Conservation (phyloP, 139 green algal genomes). For the Chlamydomonas applanata region DNA sequence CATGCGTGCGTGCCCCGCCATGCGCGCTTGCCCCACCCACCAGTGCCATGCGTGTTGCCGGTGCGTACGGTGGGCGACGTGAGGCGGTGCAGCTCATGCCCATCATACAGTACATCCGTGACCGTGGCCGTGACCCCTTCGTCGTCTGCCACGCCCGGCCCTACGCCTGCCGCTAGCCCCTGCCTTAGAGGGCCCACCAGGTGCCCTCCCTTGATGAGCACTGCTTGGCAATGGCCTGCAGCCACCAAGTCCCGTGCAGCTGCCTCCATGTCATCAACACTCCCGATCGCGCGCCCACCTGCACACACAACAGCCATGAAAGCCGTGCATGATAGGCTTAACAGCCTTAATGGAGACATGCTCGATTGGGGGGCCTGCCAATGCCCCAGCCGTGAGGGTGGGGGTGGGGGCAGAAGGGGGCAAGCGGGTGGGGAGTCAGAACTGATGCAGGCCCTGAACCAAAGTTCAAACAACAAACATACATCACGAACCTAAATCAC, state of each 20-base stretch:
- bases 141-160: not conserved
- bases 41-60: constrained; percentile 88
- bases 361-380: no score
- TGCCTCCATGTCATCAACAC: constrained; percentile 57
- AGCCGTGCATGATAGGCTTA: no score
- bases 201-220: constrained; percentile 94
- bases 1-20: no score
- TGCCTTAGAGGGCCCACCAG: constrained; percentile 30
- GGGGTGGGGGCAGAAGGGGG: no score
- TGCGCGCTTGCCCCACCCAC: constrained; percentile 6
- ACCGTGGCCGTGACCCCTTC: constrained; percentile 16
- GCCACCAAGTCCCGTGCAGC: constrained; percentile 65
- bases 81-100: constrained; percentile 51
- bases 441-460: no score
- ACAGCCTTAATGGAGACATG: no score
- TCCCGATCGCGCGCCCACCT: constrained; percentile 37
- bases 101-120: constrained; percentile 89
- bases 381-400: no score
- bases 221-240: constrained; percentile 50
- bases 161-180: not conserved
- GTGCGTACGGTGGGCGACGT: constrained; percentile 50
- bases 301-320: constrained; percentile 16
- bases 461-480: no score
- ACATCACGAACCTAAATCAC: no score
- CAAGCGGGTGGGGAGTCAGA: no score